A percentile compares a stretch with the other conserved stretches of the same genome.
Evolutionary conservation across 768 basidiomycete genomes (phyloP).

Genomic region (Suillus tomentosus): DNA sequence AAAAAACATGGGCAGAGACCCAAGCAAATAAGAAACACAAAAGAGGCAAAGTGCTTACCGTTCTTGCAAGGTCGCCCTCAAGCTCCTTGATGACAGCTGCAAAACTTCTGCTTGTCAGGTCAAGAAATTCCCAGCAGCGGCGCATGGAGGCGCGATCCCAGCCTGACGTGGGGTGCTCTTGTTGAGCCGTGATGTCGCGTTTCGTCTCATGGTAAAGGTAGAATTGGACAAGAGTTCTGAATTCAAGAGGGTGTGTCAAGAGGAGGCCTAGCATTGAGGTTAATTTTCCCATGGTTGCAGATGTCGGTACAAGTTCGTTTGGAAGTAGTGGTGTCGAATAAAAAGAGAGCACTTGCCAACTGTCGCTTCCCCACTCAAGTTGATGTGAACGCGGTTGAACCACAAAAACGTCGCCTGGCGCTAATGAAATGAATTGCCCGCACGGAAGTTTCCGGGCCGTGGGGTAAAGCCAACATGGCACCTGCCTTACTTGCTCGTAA

Average conservation of each 20-base stretch:
- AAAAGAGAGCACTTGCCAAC: neutral
- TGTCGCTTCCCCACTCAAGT: neutral
- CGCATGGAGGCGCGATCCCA: conserved; percentile 89
- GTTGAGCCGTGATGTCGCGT: conserved; percentile 76
- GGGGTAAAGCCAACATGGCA: neutral
- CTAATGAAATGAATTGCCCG: neutral
- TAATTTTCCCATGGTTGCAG: conserved; percentile 49
- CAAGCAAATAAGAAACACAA: conserved; percentile 6
- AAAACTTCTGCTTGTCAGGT: conserved; percentile 88
- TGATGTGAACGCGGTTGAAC: neutral
- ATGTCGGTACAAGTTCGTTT: neutral
- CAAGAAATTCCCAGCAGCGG: conserved; percentile 87
- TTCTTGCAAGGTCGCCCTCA: conserved; percentile 91
- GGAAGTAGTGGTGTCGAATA: neutral
- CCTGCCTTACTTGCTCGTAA: neutral
- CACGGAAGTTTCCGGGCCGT: conserved; percentile 3
- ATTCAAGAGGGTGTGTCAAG: conserved; percentile 81
- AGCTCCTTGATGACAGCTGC: conserved; percentile 93
- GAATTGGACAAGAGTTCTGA: conserved; percentile 82
- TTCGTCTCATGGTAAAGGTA: conserved; percentile 78
- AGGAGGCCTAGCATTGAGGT: conserved; percentile 64
- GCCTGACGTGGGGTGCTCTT: conserved; percentile 78
- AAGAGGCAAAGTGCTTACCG: conserved; percentile 54
- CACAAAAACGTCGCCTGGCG: neutral
- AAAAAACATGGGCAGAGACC: conserved; percentile 1